Evolutionary conservation across 1,139 yeast species (phyloP), one percentile per base, ranked within the genome.

Genomic region (Yamadazyma epiphylla): DNA sequence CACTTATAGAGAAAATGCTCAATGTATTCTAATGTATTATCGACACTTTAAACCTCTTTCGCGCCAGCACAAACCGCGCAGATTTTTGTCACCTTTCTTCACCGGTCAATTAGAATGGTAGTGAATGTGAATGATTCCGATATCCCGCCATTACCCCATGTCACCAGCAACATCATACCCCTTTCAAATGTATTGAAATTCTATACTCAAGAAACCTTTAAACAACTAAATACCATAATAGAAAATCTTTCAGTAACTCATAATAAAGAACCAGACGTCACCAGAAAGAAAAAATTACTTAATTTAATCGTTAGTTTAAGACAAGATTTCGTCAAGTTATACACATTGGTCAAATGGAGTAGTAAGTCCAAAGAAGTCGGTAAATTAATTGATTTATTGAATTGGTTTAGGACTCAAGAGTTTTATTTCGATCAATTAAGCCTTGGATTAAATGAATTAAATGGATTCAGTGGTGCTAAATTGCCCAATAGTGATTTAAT

Each of bases 311-410:
- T 88, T 6, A 64, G 69, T 22, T 62, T 87, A 25, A 71, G 97
- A 33, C 88, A 86, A 45, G 94, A 88, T 47, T 86, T 82, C 48
- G 72, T 88, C 39, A 80, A 89, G 52, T 56, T 89, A 3, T 88
- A 86, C 43, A 95, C 94, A 4, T 60, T 91, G 29, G 75, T 83
- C 27, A 88, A 88, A 55, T 91, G 97, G 97, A 77, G 95, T 1
- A 69, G 74, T 19, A 79, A 77, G 19, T 70, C 89, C 9, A 69
- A 76, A 31, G 87, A 83, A 33, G 78, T 89, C 33, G 75, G 81
- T 22, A 71, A 71, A 33, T 65, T 88, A 42, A 88, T 91, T 35
- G 97, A 91, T 56, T 67, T 89, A 15, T 75, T 91, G 38, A 83
- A 85, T 37, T 89, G 95, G 94, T 68, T 89, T 28, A 68, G 94